Evolutionary conservation across 2,329 filamentous ascomycete species (phyloP), one percentile per base, ranked within the genome.

Genomic region (Incumbomyces delicatus): DNA sequence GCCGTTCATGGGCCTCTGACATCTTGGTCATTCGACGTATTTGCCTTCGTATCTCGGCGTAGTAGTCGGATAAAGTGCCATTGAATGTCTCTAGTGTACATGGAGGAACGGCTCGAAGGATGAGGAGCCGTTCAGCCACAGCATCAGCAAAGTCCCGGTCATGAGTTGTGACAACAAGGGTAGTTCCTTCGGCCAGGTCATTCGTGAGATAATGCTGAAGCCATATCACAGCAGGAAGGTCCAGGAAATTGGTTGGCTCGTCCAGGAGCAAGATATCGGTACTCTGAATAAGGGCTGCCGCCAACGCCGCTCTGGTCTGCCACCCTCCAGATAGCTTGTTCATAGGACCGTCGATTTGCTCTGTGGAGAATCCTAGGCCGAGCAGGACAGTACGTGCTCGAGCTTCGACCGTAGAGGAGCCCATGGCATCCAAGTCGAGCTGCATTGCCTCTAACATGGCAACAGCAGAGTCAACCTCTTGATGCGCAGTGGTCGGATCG

Each of bases 231-330:
- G 85, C 85, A 0, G 88, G 73, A 1, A 94, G 70, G 58, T 94
- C 87, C 1, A 94, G 74, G 60, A 87, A 94, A 59, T 94, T 94
- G 30, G 87, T 94, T 0, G 87, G 87, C 60, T 94, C 87, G 61
- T 94, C 87, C 2, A 94, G 76, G 42, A 94, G 81, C 48, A 94
- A 71, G 2, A 94, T 78, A 54, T 94, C 86, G 0, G 81, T 77
- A 6, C 82, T 77, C 51, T 88, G 82, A 1, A 87, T 75, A 3
- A 94, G 70, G 0, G 79, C 77, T 2, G 64, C 70, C 2, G 82
- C 81, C 1, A 87, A 70, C 48, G 79, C 71, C 22, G 77, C 78
- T 8, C 83, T 76, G 78, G 85, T 87, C 50, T 73, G 76, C 83
- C 83, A 87, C 2, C 83, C 87, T 6, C 87, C 87, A 0, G 86